These are phyloP conservation scores for Solanum neorickii DNA, from an alignment of 257 asterid genomes.

Conservation along the genomic window DNA sequence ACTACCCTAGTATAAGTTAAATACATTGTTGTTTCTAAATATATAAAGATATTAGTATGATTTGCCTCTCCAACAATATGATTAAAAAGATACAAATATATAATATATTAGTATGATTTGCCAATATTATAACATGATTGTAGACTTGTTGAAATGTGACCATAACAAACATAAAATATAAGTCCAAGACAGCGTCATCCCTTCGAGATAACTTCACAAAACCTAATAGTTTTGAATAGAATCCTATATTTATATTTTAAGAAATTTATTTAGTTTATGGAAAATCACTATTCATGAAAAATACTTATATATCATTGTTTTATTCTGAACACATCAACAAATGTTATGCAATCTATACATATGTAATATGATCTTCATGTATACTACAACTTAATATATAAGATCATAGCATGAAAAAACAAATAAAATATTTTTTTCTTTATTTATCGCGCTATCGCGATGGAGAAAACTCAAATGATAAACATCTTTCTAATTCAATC, in stretches of 20 bases:
- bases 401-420: not conserved
- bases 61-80: not conserved
- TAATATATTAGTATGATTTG: not conserved
- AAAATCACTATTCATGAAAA: not conserved
- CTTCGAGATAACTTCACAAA: not conserved
- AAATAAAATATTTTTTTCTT: not conserved
- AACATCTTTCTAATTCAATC: conserved; percentile 21
- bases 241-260: too few relatives aligned
- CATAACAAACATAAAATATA: not conserved
- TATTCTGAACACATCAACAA: not conserved
- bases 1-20: not conserved
- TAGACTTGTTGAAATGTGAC: not conserved
- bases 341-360: not conserved
- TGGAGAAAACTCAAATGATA: conserved; percentile 28
- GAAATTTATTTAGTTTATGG: too few relatives aligned
- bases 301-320: not conserved
- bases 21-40: not conserved
- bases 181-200: not conserved
- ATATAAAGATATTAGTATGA: not conserved
- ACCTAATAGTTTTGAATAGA: not conserved
- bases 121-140: not conserved
- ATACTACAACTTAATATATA: not conserved
- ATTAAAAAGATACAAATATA: too few relatives aligned
- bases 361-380: not conserved
- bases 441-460: not conserved